Base-by-base conservation (phyloP, 495 filamentous ascomycete species). In the Letharia lupina region DNA sequence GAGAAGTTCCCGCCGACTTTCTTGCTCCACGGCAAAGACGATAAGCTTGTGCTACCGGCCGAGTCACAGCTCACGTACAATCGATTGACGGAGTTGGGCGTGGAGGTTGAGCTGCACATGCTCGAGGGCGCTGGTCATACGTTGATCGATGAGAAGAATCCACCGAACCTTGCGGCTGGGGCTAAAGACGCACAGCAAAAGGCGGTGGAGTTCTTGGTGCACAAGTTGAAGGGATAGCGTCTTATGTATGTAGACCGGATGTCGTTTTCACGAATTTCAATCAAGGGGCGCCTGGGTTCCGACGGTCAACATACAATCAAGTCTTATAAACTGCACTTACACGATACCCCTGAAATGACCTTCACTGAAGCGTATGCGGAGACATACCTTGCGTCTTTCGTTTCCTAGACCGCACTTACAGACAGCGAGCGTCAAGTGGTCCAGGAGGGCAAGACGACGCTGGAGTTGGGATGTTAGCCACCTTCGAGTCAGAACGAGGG, bases 401-500 rank as follows among this genome's bases (percentile, higher is more conserved):
- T 13, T 15, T 31, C 12, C 2, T 31, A 6, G 48, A 31, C 5
- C 23, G 1, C 12, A 5, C 15, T 31, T 6, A 54, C 28, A 4
- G 2, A 28, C 2, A 54, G 23, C 48, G 2, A 31, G n/a, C 11
- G 48, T 54, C 23, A 54, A 31, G n/a, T 15, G 20, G 28, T 71
- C 80, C 79, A 82, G 3, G 65, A 75, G 1, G 79, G 78, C 63
- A 82, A 82, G 0, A 82, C 76, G 45, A 82, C 67, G 45, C 78
- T 81, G 28, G 37, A 11, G 7, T 20, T n/a, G 42, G 23, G 57
- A 37, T 40, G n/a, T 64, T n/a, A 47, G 59, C n/a, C 23, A 37
- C 4, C 3, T 33, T 63, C 23, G 16, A 7, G n/a, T 37, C 12
- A 44, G 8, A 20, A 35, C n/a, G 23, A 18, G 2, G 62, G 33